Evolutionary conservation across 1,139 yeast species (phyloP).

Genomic region (Candida mesenterica): DNA sequence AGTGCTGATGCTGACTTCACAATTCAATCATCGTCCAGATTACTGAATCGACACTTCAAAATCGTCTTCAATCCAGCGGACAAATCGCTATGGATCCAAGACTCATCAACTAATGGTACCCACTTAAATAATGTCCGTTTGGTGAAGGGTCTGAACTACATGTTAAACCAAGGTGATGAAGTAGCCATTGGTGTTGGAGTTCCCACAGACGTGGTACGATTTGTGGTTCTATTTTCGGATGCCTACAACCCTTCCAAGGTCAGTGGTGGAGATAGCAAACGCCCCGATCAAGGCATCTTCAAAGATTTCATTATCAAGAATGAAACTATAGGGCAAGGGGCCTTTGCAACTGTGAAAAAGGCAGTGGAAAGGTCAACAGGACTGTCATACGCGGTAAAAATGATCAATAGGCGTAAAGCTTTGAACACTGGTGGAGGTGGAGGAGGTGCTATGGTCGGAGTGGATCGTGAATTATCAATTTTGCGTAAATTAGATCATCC

Average conservation of each 20-base stretch:
- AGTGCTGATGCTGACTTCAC: conserved; percentile 64
- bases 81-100: conserved; percentile 62
- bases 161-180: conserved; percentile 89
- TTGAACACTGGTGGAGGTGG: conserved; percentile 68
- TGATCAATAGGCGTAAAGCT: conserved; percentile 79
- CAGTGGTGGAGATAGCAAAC: conserved; percentile 20
- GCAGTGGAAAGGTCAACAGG: conserved; percentile 87
- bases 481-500: conserved; percentile 77
- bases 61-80: conserved; percentile 59
- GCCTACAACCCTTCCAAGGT: conserved; percentile 36
- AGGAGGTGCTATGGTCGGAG: conserved; percentile 57
- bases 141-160: conserved; percentile 77
- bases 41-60: conserved; percentile 77
- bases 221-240: conserved; percentile 64
- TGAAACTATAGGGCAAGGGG: conserved; percentile 92
- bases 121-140: conserved; percentile 71
- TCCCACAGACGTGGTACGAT: conserved; percentile 67
- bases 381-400: conserved; percentile 83
- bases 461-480: conserved; percentile 81
- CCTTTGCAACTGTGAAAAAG: conserved; percentile 92
- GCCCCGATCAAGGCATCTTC: conserved; percentile 54
- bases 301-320: conserved; percentile 75
- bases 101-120: conserved; percentile 86
- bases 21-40: conserved; percentile 59
- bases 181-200: conserved; percentile 89